Conservation (phyloP, 116 monocot genomes). For the Papilionanthe hybrid region DNA sequence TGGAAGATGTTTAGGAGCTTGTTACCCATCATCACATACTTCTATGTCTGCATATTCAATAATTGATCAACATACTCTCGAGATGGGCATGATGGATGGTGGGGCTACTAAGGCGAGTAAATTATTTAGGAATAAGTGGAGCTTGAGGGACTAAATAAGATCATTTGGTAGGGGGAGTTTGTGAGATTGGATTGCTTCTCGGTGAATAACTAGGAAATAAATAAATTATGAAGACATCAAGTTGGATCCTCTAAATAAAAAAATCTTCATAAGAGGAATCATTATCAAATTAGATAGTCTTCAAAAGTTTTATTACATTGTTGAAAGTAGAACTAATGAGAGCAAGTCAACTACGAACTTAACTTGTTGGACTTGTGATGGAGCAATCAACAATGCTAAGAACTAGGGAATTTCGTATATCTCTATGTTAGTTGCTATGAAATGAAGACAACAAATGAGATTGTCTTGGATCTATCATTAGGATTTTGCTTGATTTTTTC, state of each 20-base stretch:
- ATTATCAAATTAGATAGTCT: too few relatives aligned
- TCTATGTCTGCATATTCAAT: not conserved
- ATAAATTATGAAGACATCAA: too few relatives aligned
- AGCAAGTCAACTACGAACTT: too few relatives aligned
- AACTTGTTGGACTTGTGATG: not conserved
- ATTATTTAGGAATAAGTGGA: not conserved
- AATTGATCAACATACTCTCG: not conserved
- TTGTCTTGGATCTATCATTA: not conserved
- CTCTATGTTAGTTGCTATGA: not conserved
- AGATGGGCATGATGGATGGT: not conserved
- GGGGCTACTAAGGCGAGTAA: too few relatives aligned
- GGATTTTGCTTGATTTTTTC: not conserved
- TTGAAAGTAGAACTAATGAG: too few relatives aligned
- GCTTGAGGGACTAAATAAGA: not conserved
- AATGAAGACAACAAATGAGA: not conserved
- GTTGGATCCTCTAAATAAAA: too few relatives aligned
- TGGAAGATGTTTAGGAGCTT: too few relatives aligned
- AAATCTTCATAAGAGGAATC: too few relatives aligned
- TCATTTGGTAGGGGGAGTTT: not conserved
- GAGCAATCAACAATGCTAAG: not conserved
- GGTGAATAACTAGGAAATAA: not conserved
- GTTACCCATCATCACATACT: too few relatives aligned
- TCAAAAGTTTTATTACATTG: too few relatives aligned
- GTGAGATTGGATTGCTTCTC: not conserved
- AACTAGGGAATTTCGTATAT: not conserved